Evolutionary conservation across 768 basidiomycete genomes (phyloP).

Genomic region (Amanita rimosa): DNA sequence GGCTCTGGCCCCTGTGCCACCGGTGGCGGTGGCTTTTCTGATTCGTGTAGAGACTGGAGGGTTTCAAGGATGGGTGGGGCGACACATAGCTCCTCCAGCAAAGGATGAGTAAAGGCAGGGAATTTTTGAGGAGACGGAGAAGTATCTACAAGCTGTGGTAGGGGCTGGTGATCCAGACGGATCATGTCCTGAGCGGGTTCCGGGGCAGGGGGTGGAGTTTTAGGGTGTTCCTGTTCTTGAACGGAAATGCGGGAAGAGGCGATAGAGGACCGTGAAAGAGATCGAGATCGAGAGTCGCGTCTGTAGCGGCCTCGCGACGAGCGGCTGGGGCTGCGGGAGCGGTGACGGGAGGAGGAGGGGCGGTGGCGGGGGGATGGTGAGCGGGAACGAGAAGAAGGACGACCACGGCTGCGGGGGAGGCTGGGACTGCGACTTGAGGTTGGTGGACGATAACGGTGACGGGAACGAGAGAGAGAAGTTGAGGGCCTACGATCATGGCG

Average conservation of each 20-base stretch:
- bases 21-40: not conserved
- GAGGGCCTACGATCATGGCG: slow-evolving; percentile 14
- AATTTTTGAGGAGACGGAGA: not conserved
- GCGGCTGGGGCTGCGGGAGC: not conserved
- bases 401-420: not conserved
- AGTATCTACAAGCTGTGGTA: not conserved
- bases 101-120: slow-evolving; percentile 1
- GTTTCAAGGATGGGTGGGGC: not conserved
- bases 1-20: not conserved
- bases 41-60: not conserved
- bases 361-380: too few species aligned
- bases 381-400: not conserved
- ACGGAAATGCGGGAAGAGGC: slow-evolving; percentile 40
- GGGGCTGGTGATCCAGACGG: not conserved
- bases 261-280: slow-evolving; percentile 44
- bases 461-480: slow-evolving; percentile 12
- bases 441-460: slow-evolving; percentile 4
- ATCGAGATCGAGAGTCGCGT: slow-evolving; percentile 28
- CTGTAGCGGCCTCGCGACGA: slow-evolving; percentile 16
- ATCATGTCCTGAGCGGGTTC: not conserved
- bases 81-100: not conserved
- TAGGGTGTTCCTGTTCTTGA: slow-evolving; percentile 19
- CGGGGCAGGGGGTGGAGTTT: slow-evolving; percentile 6
- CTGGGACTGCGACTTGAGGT: not conserved
- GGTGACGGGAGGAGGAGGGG: too few species aligned